phyloP scores from a whole-genome alignment of 2,329 filamentous ascomycete species.

The Stemphylium lycopersici region DNA sequence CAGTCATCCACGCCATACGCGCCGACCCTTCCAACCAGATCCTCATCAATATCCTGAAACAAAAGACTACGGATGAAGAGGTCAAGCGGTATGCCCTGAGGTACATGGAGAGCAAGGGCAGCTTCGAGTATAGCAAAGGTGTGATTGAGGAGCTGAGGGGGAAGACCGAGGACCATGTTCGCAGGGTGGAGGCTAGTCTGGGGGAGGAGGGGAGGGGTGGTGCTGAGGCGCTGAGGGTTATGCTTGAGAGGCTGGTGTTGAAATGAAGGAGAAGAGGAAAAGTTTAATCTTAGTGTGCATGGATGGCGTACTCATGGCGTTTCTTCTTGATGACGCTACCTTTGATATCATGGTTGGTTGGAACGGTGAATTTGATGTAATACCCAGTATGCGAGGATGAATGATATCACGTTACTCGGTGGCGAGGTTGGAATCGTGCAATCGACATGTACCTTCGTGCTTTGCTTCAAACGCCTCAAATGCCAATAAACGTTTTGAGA shows the following conservation, averaged over 20 bases:
- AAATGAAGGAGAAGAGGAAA: conserved; percentile 20
- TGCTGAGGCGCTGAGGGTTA: conserved; percentile 48
- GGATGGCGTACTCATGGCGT: too few relatives aligned
- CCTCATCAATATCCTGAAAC: conserved; percentile 89
- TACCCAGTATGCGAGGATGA: too few relatives aligned
- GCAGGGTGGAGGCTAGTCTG: conserved; percentile 47
- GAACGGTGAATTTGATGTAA: too few relatives aligned
- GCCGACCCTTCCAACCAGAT: conserved; percentile 75
- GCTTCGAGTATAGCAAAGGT: conserved; percentile 81
- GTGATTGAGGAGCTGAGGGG: conserved; percentile 57
- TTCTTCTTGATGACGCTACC: not conserved
- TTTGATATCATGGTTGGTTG: not conserved
- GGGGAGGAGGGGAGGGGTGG: conserved; percentile 47
- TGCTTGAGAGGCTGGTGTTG: conserved; percentile 51
- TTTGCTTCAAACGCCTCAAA: too few relatives aligned
- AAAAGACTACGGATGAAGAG: conserved; percentile 83
- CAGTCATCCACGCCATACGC: conserved; percentile 91
- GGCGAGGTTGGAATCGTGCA: too few relatives aligned
- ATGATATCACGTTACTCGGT: too few relatives aligned
- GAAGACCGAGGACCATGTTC: conserved; percentile 53
- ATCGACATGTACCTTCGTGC: too few relatives aligned
- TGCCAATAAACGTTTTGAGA: too few relatives aligned
- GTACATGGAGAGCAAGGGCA: conserved; percentile 90
- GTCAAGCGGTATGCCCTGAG: conserved; percentile 89
- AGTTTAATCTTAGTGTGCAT: too few relatives aligned